Evolutionary conservation across 2,329 filamentous ascomycete species (phyloP), one percentile per base, ranked within the genome.

Genomic region (Ophiocordyceps camponoti-saundersi): DNA sequence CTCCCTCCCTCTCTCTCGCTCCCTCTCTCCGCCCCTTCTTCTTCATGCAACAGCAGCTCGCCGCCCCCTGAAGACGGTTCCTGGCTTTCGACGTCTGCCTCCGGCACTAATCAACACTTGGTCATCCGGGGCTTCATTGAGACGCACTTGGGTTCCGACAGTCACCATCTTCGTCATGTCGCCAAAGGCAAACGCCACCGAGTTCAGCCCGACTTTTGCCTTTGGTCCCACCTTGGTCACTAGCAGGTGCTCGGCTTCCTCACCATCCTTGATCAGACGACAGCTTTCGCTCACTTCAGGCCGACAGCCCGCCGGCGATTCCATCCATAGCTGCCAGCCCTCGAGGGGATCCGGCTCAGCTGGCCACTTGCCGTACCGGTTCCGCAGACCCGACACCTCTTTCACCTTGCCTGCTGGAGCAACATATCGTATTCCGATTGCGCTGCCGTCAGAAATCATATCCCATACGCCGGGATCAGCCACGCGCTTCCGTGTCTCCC

Each of bases 81-180:
- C 59, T 26, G 52, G 53, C 49, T 60, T 66, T 29, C 62, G 59
- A 44, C 69, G 64, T 52, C 71, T 61, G 48, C 58, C 64, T 2
- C 60, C 57, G 21, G 67, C 53, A 21, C 60, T 66, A 49, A 59
- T 57, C 56, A 54, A 52, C 12, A 56, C 52, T 39, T 64, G 60
- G 3, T 58, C 53, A 34, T 56, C 52, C 13, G 47, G 54, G 3
- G 57, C 53, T 44, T 56, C 63, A 42, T 80, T 76, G 53, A 82
- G 83, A 30, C 74, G 67, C 56, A 83, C 80, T 51, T 76, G 72
- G 6, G 80, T 59, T 3, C 62, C 82, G 6, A 82, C 66, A 2
- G 75, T 77, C 48, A 88, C 71, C 45, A 88, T 65, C 61, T 87
- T 88, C 55, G 88, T 70, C 1, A 77, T 69, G 53, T 87, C 84